Evolutionary conservation across 1,284 basidiomycete species (phyloP).

Genomic region (Fomitopsis schrenkii): DNA sequence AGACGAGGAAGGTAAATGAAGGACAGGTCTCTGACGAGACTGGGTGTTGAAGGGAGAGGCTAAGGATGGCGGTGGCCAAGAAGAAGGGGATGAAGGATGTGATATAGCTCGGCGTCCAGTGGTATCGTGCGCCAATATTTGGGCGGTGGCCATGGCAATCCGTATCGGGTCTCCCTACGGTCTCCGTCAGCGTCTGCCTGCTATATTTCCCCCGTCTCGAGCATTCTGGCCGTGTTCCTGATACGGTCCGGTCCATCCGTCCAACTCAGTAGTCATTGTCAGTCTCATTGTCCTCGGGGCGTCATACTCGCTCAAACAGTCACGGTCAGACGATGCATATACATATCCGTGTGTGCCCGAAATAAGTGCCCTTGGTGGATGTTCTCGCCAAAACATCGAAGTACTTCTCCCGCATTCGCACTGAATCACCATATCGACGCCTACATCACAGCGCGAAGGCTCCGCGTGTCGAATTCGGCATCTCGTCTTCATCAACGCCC

Average conservation of each 20-base stretch:
- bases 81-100: neutral
- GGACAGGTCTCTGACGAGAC: conserved; percentile 22
- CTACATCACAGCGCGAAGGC: neutral
- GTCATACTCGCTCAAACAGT: too few relatives aligned
- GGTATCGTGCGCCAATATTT: neutral
- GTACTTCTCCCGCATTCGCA: neutral
- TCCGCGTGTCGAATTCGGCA: neutral
- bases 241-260: neutral
- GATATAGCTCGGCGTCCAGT: neutral
- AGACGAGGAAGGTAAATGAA: conserved; percentile 37
- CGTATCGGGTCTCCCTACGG: neutral
- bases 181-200: neutral
- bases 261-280: neutral
- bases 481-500: neutral
- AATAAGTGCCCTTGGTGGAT: too few relatives aligned
- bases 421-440: neutral
- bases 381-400: too few relatives aligned
- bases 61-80: conserved; percentile 15
- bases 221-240: neutral
- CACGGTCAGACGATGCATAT: too few relatives aligned
- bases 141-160: conserved; percentile 17
- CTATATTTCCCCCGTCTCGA: neutral
- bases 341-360: too few relatives aligned
- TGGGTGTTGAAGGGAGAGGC: conserved; percentile 20
- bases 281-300: too few relatives aligned